Percentiles rank a stretch among this genome's conserved stretches.
Conservation (phyloP, 1,284 basidiomycete genomes). For the Sporisorium exsertum region DNA sequence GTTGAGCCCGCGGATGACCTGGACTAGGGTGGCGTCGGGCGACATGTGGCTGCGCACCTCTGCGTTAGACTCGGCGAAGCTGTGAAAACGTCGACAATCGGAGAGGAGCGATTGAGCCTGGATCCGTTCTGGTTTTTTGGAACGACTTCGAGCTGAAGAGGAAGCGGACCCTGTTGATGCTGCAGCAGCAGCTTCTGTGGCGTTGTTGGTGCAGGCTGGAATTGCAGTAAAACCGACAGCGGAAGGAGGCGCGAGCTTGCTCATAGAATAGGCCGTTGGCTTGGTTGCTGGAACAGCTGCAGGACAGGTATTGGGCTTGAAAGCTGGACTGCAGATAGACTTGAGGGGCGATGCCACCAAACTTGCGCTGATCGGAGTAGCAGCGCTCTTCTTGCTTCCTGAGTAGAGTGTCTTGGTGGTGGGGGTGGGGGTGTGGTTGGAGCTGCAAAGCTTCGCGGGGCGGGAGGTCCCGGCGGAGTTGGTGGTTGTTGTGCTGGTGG, state of each 20-base stretch:
- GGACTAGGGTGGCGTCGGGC: background rate
- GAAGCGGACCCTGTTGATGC: too few species aligned
- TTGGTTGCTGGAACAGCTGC: too few species aligned
- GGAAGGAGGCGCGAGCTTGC: background rate
- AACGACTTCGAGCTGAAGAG: background rate
- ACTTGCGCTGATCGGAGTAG: too few species aligned
- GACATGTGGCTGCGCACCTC: constrained; percentile 12
- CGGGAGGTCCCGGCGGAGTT: background rate
- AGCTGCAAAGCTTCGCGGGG: background rate
- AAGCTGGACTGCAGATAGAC: background rate
- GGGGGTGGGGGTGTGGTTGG: background rate
- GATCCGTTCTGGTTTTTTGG: constrained; percentile 14
- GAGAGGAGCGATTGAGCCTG: constrained; percentile 6
- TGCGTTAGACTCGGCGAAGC: constrained; percentile 14
- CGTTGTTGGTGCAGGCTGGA: background rate
- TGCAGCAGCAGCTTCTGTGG: background rate
- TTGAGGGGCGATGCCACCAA: too few species aligned
- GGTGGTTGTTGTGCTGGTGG: background rate
- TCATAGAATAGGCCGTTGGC: background rate
- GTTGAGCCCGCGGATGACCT: constrained; percentile 26
- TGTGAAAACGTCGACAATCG: constrained; percentile 16
- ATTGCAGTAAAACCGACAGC: background rate
- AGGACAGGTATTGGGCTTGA: too few species aligned
- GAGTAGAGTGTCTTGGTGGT: background rate
- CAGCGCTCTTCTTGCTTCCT: too few species aligned